These are phyloP conservation scores for Lunasporangiospora selenospora DNA, from an alignment of 192 early-diverging fungal genomes.

Conservation along the genomic window DNA sequence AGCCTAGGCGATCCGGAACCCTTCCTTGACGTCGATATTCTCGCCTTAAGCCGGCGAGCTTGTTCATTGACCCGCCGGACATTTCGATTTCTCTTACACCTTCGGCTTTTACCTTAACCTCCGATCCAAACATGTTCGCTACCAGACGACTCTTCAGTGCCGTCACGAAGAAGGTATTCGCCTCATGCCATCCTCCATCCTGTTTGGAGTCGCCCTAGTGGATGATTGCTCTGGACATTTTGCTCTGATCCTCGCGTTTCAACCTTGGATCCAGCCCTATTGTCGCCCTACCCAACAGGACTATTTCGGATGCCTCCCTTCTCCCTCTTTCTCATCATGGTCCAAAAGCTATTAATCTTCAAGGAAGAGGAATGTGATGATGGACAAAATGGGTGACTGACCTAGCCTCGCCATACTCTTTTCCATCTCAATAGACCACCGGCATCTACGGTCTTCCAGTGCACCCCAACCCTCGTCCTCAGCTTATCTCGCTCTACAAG, in stretches of 20 bases:
- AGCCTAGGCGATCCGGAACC: too few relatives aligned
- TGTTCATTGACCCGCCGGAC: too few relatives aligned
- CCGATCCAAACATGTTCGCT: constrained; percentile 46
- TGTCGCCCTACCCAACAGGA: neutral
- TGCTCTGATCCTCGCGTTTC: neutral
- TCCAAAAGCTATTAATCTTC: too few relatives aligned
- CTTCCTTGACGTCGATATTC: too few relatives aligned
- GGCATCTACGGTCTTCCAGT: constrained; percentile 88
- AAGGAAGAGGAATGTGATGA: neutral
- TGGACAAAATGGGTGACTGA: too few relatives aligned
- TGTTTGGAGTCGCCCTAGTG: too few relatives aligned
- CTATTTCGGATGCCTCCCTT: too few relatives aligned
- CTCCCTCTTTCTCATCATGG: neutral
- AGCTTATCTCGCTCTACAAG: constrained; percentile 84
- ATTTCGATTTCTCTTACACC: too few relatives aligned
- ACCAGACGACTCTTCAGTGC: constrained; percentile 40
- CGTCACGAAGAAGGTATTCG: constrained; percentile 50
- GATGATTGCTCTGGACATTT: too few relatives aligned
- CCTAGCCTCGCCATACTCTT: neutral
- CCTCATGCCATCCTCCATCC: neutral
- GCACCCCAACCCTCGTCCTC: constrained; percentile 85
- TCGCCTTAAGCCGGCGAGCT: too few relatives aligned
- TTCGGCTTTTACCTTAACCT: too few relatives aligned
- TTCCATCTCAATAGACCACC: constrained; percentile 61
- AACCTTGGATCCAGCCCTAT: neutral